These are phyloP conservation scores for Rhodotorula sp. DNA, from an alignment of 1,284 basidiomycete species.

Conservation along the genomic window DNA sequence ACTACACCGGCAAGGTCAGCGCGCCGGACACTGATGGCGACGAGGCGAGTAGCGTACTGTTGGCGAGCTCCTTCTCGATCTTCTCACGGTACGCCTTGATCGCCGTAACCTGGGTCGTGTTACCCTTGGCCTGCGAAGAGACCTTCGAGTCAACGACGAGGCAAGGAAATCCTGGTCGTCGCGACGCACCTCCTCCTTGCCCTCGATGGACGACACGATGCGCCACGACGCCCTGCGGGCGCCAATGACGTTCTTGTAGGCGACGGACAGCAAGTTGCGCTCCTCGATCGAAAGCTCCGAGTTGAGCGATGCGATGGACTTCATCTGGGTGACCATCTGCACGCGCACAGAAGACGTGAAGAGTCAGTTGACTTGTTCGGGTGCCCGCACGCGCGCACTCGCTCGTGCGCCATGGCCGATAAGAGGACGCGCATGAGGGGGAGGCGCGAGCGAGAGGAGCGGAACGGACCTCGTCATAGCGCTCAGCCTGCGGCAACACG, in stretches of 20 bases:
- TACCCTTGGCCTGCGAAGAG: slow-evolving; percentile 45
- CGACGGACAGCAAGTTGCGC: slow-evolving; percentile 57
- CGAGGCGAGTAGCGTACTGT: slow-evolving; percentile 30
- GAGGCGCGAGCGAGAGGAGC: slow-evolving; percentile 1
- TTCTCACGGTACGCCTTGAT: slow-evolving; percentile 51
- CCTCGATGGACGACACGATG: slow-evolving; percentile 57
- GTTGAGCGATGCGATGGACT: slow-evolving; percentile 78
- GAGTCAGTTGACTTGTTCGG: slow-evolving; percentile 12
- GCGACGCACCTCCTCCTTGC: slow-evolving; percentile 53
- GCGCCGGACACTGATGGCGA: no score
- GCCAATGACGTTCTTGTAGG: slow-evolving; percentile 56
- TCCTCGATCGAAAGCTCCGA: slow-evolving; percentile 56
- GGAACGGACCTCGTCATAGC: slow-evolving; percentile 78
- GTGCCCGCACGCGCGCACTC: no score
- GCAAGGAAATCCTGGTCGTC: neutral
- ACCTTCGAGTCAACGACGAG: no score
- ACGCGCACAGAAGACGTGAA: slow-evolving; percentile 6
- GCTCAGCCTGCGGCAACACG: slow-evolving; percentile 65
- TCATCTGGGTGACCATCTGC: slow-evolving; percentile 99
- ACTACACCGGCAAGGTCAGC: slow-evolving; percentile 14
- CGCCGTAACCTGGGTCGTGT: slow-evolving; percentile 45
- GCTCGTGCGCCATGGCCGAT: neutral
- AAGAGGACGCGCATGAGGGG: neutral
- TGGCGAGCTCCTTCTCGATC: slow-evolving; percentile 47
- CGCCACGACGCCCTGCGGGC: slow-evolving; percentile 57